Conservation (phyloP, 768 basidiomycete species). For the Amanita pseudoporphyria region DNA sequence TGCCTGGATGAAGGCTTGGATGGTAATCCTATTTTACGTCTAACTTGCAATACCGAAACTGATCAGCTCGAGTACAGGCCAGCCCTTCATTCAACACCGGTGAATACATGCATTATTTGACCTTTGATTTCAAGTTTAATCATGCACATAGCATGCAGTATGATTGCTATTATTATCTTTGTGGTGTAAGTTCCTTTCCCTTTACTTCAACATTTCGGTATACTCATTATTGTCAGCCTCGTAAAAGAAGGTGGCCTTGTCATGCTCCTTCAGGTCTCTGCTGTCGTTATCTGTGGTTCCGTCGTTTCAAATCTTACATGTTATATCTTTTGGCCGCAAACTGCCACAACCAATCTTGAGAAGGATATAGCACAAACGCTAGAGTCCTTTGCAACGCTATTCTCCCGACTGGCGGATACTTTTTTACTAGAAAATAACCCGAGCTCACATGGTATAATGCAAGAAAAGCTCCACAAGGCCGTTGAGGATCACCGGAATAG, state of each 20-base stretch:
- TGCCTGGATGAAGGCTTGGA: slow-evolving; percentile 90
- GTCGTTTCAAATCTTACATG: slow-evolving; percentile 78
- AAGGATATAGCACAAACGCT: slow-evolving; percentile 77
- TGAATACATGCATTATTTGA: slow-evolving; percentile 16
- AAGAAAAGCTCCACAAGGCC: slow-evolving; percentile 65
- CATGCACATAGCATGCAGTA: slow-evolving; percentile 57
- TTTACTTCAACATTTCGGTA: neutral
- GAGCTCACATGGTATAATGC: slow-evolving; percentile 40
- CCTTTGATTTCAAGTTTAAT: neutral
- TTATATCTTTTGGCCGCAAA: slow-evolving; percentile 75
- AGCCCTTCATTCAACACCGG: slow-evolving; percentile 90
- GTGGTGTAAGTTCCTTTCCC: slow-evolving; percentile 46
- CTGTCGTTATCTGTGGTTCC: slow-evolving; percentile 72
- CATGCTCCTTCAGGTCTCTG: slow-evolving; percentile 63
- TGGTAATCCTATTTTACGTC: slow-evolving; percentile 30
- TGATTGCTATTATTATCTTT: slow-evolving; percentile 78
- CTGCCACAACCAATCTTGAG: slow-evolving; percentile 77
- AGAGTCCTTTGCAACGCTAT: slow-evolving; percentile 80
- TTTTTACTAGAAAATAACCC: slow-evolving; percentile 73
- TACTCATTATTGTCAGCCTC: slow-evolving; percentile 33
- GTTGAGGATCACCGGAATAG: slow-evolving; percentile 80
- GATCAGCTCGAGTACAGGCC: slow-evolving; percentile 20
- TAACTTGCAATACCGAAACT: neutral
- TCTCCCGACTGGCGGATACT: slow-evolving; percentile 71
- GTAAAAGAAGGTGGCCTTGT: slow-evolving; percentile 84